These are phyloP conservation scores for Hypocreales sp. DNA, from an alignment of 2,329 filamentous ascomycete genomes.

Conservation along the genomic window DNA sequence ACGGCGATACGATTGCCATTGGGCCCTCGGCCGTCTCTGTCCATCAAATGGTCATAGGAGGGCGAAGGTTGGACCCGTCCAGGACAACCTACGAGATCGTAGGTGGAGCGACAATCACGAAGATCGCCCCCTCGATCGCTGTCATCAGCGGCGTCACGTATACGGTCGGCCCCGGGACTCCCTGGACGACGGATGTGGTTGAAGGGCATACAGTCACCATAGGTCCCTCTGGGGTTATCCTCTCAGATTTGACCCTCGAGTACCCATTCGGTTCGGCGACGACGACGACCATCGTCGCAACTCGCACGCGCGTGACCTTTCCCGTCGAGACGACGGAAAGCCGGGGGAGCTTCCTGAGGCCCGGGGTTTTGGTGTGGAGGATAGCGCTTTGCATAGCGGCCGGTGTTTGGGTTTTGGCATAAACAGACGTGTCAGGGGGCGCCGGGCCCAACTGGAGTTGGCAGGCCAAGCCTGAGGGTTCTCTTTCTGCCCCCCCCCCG, in stretches of 20 bases:
- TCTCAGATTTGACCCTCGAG: constrained; percentile 27
- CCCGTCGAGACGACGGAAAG: constrained; percentile 14
- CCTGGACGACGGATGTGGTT: constrained; percentile 27
- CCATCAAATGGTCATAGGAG: too few relatives aligned
- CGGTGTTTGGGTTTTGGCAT: constrained; percentile 21
- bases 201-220: constrained; percentile 35
- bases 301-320: constrained; percentile 9
- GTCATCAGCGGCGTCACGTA: constrained; percentile 35
- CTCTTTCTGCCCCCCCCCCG: too few relatives aligned
- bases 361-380: constrained; percentile 7
- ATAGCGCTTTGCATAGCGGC: constrained; percentile 20
- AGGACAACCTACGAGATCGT: too few relatives aligned
- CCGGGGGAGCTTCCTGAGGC: constrained; percentile 3
- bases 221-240: constrained; percentile 28
- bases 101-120: constrained; percentile 36
- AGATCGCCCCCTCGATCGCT: constrained; percentile 29
- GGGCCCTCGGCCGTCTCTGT: constrained; percentile 27
- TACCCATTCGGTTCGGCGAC: constrained; percentile 29
- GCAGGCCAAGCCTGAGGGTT: too few relatives aligned
- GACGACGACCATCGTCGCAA: constrained; percentile 23
- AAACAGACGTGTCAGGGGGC: constrained; percentile 3
- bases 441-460: too few relatives aligned
- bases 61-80: too few relatives aligned
- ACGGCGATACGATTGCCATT: constrained; percentile 34
- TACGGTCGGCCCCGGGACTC: constrained; percentile 29